These are phyloP conservation scores for Vigna angularis DNA, from an alignment of 306 rosid genomes.

Conservation along the genomic window DNA sequence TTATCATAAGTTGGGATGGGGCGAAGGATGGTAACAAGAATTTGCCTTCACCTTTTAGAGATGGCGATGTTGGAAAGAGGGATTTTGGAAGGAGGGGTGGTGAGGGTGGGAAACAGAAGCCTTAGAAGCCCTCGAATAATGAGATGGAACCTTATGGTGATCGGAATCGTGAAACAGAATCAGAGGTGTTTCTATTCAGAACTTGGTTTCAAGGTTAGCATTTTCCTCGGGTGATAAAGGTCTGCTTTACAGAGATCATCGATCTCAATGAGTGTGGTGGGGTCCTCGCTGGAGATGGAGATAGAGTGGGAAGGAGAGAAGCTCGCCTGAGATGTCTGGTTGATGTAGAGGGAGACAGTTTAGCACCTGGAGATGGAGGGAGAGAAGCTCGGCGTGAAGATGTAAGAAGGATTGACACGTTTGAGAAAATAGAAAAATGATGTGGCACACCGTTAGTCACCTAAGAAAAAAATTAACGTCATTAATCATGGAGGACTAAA, in stretches of 20 bases:
- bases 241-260: constrained; percentile 22
- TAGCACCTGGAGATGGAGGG: too few species aligned
- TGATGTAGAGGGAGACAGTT: too few species aligned
- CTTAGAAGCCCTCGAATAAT: constrained; percentile 60
- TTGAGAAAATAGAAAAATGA: too few species aligned
- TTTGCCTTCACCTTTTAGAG: constrained; percentile 53
- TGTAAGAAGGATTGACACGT: too few species aligned
- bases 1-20: constrained; percentile 48
- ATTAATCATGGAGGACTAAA: too few species aligned
- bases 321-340: too few species aligned
- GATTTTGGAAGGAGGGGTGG: constrained; percentile 69
- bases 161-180: constrained; percentile 65
- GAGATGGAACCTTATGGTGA: constrained; percentile 54
- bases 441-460: too few species aligned
- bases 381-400: too few species aligned
- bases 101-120: constrained; percentile 62
- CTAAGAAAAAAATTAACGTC: too few species aligned
- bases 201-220: constrained; percentile 56
- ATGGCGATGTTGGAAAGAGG: constrained; percentile 68
- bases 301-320: too few species aligned
- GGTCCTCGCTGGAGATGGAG: too few species aligned
- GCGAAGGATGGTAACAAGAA: constrained; percentile 59
- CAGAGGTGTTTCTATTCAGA: constrained; percentile 60
- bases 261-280: too few species aligned
- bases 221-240: constrained; percentile 71